phyloP scores from a whole-genome alignment of 192 early-diverging fungal genomes.

The Borealophlyctis nickersoniae region DNA sequence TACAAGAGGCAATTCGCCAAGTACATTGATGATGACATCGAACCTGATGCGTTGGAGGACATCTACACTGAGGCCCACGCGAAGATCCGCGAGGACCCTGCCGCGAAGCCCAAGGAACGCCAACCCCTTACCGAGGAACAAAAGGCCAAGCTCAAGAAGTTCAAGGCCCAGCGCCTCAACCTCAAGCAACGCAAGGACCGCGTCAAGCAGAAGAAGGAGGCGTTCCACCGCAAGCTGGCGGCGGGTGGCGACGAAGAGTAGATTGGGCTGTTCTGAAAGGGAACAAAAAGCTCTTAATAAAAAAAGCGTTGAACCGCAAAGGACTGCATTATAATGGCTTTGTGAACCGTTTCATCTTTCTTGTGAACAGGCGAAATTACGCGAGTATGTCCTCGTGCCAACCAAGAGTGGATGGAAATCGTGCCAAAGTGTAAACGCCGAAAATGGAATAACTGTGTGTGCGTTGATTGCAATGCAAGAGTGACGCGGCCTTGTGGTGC shows the following conservation, averaged over 20 bases:
- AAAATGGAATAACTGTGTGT: no score
- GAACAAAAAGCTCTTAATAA: not conserved
- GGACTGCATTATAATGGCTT: no score
- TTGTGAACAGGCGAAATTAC: no score
- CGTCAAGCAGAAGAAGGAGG: constrained; percentile 86
- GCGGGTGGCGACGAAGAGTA: constrained; percentile 8
- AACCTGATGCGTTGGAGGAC: constrained; percentile 89
- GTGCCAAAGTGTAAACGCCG: no score
- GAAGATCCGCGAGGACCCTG: constrained; percentile 91
- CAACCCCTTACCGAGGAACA: constrained; percentile 56
- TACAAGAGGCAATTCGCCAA: constrained; percentile 94
- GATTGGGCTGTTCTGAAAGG: not conserved
- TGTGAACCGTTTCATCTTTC: no score
- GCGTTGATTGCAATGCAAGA: no score
- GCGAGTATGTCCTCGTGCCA: no score
- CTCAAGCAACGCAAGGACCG: constrained; percentile 88
- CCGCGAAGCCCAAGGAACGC: constrained; percentile 55
- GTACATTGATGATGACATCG: constrained; percentile 85
- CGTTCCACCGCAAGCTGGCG: constrained; percentile 57
- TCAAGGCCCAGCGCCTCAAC: constrained; percentile 71
- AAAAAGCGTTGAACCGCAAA: constrained; percentile 7
- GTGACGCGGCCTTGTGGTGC: no score
- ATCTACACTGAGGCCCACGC: constrained; percentile 91
- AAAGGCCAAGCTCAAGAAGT: constrained; percentile 75
- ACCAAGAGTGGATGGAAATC: no score